Base-by-base conservation (phyloP, 2,329 filamentous ascomycete species). In the Calonectria pauciramosa region DNA sequence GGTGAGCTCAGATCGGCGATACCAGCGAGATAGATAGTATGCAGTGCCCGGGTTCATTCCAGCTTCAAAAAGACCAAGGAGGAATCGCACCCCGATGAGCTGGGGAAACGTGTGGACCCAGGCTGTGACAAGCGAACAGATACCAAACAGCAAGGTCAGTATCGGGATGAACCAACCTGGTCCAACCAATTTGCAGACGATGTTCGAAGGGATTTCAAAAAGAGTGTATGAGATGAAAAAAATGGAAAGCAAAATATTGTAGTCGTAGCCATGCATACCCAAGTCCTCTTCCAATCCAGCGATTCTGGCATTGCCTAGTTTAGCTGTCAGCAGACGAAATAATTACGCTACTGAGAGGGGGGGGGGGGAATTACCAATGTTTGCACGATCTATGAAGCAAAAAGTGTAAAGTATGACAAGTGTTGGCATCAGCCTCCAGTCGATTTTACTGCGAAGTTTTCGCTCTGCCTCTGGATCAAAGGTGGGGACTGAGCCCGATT, bases 321-420 rank as follows among this genome's bases (percentile, higher is more conserved):
- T 11, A 14, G 18, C 26, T 7, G 34, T 30, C 11, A 56, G 51
- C 32, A 14, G 14, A 44, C 16, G 65, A 7, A 16, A 5, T 14
- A n/a, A 3, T n/a, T 16, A 38, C 34, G 7, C 4, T 4, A 4
- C 59, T 30, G 34, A 32, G 8, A 20, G 16, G 16, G 6, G 6
- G 14, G 16, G 16, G 6, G 6, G 14, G 3, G 6, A 0, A 20
- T 26, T 49, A 92, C 92, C 93, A 49, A 94, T 92, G 78, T 94
- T 94, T 30, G 92, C 91, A 16, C 93, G 88, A 80, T 94, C 93
- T 76, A 94, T 93, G 83, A 94, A 94, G 84, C 92, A 94, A 79
- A 94, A 70, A 2, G 56, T 47, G 16, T 73, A 52, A 54, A 49
- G 54, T 10, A 56, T 20, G 2, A 56, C 65, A 32, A 68, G 26